Evolutionary conservation across 306 rosid species (phyloP).

Genomic region (Mucuna pruriens): DNA sequence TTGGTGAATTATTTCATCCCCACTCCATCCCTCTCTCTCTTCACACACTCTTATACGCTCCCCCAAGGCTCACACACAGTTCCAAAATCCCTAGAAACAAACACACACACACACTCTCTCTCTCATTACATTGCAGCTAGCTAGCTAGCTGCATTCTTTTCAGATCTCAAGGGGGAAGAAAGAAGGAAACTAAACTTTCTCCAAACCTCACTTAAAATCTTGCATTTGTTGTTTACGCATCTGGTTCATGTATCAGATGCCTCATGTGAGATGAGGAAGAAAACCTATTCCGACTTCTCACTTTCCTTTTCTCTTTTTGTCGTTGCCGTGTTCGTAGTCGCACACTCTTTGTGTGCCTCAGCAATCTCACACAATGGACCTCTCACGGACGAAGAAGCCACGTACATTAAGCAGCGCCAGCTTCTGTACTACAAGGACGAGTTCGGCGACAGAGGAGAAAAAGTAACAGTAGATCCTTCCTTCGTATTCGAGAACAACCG

Average conservation of each 20-base stretch:
- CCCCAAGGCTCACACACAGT: slow-evolving; percentile 39
- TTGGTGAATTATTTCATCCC: slow-evolving; percentile 48
- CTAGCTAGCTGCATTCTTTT: slow-evolving; percentile 11
- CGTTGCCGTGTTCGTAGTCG: slow-evolving; percentile 30
- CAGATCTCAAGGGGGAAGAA: slow-evolving; percentile 22
- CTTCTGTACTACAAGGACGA: slow-evolving; percentile 86
- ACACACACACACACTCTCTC: not conserved
- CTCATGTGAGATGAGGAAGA: slow-evolving; percentile 91
- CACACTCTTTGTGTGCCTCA: slow-evolving; percentile 28
- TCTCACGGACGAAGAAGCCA: slow-evolving; percentile 59
- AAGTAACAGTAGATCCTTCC: slow-evolving; percentile 69
- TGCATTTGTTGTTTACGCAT: not conserved
- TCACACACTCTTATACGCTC: slow-evolving; percentile 38
- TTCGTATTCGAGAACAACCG: slow-evolving; percentile 69
- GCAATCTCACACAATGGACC: slow-evolving; percentile 50
- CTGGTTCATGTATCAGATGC: slow-evolving; percentile 54
- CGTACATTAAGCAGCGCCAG: slow-evolving; percentile 75
- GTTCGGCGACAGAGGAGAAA: slow-evolving; percentile 84
- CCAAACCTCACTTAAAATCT: no score
- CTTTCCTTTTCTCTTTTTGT: not conserved
- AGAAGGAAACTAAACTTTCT: no score
- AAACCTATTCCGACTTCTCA: slow-evolving; percentile 36
- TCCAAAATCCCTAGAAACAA: slow-evolving; percentile 68
- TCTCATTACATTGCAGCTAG: not conserved
- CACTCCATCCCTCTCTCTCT: slow-evolving; percentile 1